These are phyloP conservation scores for Candida saitoana DNA, from an alignment of 805 yeast genomes.

Conservation along the genomic window DNA sequence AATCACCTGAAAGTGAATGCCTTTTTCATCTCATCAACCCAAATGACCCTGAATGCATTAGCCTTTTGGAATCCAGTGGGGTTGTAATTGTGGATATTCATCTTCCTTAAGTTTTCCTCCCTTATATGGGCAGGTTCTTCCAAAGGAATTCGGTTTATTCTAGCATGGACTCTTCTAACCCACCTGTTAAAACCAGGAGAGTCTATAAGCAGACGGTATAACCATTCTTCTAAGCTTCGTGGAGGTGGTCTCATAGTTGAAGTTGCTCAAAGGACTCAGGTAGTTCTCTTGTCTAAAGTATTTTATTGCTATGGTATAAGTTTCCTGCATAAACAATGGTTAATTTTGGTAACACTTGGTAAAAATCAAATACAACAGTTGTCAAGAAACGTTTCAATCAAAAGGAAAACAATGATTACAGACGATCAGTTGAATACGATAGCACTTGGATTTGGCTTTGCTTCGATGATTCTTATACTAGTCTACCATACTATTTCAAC, in stretches of 20 bases:
- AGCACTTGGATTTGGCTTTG: conserved; percentile 69
- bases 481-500: conserved; percentile 66
- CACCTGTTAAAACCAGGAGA: conserved; percentile 59
- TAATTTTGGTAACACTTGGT: not conserved
- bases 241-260: conserved; percentile 15
- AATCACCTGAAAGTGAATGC: conserved; percentile 44
- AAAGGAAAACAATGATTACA: conserved; percentile 77
- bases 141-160: conserved; percentile 56
- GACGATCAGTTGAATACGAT: conserved; percentile 75
- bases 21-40: conserved; percentile 57
- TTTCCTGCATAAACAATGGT: not conserved
- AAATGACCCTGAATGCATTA: conserved; percentile 57
- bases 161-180: conserved; percentile 60
- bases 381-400: too few species aligned
- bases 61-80: conserved; percentile 55
- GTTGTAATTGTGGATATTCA: conserved; percentile 25
- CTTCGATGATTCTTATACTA: conserved; percentile 66
- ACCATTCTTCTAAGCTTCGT: conserved; percentile 44
- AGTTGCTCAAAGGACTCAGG: not conserved
- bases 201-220: conserved; percentile 43
- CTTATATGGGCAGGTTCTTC: conserved; percentile 17
- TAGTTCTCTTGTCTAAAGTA: too few species aligned
- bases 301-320: too few species aligned
- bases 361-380: not conserved
- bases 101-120: conserved; percentile 6